Percentiles rank a stretch among this genome's conserved stretches.
phyloP scores from a whole-genome alignment of 2,329 filamentous ascomycete species.

The Scopulariopsis brevicaulis region DNA sequence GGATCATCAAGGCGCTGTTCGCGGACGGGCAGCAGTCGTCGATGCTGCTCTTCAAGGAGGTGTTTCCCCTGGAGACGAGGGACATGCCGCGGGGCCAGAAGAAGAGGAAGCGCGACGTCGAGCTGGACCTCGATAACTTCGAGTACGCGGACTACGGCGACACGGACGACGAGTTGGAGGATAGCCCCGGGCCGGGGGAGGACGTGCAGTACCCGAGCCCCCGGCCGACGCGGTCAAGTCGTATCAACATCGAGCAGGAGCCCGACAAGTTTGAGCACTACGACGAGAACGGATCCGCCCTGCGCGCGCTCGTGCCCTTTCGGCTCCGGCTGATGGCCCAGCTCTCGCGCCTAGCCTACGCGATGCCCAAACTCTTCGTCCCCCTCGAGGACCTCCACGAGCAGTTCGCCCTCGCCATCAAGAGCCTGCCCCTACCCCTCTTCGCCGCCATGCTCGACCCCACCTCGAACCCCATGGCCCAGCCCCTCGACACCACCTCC shows the following conservation, averaged over 20 bases:
- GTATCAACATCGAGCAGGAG: neutral
- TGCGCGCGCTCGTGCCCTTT: conserved; percentile 44
- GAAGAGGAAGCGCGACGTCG: conserved; percentile 35
- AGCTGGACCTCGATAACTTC: conserved; percentile 46
- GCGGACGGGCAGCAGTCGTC: conserved; percentile 48
- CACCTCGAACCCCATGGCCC: conserved; percentile 13
- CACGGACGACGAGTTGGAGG: conserved; percentile 16
- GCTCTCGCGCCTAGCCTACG: conserved; percentile 32
- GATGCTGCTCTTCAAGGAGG: conserved; percentile 45
- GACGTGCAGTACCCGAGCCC: conserved; percentile 7
- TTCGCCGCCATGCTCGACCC: conserved; percentile 25
- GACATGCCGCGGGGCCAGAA: conserved; percentile 25
- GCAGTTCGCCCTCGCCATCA: conserved; percentile 42
- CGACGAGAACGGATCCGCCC: conserved; percentile 5
- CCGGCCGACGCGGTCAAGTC: neutral
- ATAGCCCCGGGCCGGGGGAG: conserved; percentile 14
- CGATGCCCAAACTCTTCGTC: conserved; percentile 28
- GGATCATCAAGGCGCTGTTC: conserved; percentile 55
- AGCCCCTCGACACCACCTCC: conserved; percentile 2
- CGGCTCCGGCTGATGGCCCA: conserved; percentile 53
- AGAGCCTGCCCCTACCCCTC: conserved; percentile 47
- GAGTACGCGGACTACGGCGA: conserved; percentile 45
- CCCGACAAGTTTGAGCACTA: conserved; percentile 6
- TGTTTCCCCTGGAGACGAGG: conserved; percentile 57
- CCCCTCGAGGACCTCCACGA: conserved; percentile 45